Base-by-base conservation (phyloP, 768 basidiomycete genomes). In the Macrocybe gigantea region DNA sequence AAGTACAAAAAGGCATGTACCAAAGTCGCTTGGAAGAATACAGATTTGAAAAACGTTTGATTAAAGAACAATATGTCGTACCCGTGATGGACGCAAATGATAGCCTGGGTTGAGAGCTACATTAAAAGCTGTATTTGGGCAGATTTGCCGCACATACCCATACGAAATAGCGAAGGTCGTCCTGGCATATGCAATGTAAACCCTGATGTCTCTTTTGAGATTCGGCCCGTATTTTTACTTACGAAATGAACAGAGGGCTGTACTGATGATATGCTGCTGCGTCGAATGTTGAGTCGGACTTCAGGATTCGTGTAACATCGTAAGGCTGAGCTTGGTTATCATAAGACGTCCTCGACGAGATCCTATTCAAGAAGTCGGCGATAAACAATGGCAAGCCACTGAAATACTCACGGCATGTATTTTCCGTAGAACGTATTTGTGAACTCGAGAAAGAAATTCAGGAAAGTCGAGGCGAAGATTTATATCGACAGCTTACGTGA, bases 71-170 rank as follows among this genome's bases (percentile, higher is more conserved):
- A 7, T 11, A 48, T 11, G 9, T 41, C 59, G 60, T 58, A 67
- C 74, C 71, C 1, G 86, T 82, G 53, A 90, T 82, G 37, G 79
- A 73, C 8, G 86, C 78, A 57, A 80, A 80, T 5, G 77, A 75
- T 2, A 79, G 22, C 22, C 22, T 22, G 22, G 22, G 22, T 22
- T 22, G 22, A 22, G 22, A 22, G 22, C 22, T 22, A 22, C 22
- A 22, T 22, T 22, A 22, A 22, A 22, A 4, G 4, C 22, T 22
- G 22, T 22, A 22, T 22, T 22, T 22, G 22, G 1, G 1, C 22
- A 22, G 22, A 2, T 22, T 22, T 22, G 22, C 22, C 22, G 4
- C 22, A 22, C 22, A 22, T 22, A 67, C 38, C 75, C 78, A 52
- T 85, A 85, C 8, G 75, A 70, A 48, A 80, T 65, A 12, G 72